Percentiles rank a stretch among this genome's conserved stretches.
These are phyloP conservation scores for Zostera marina DNA, from an alignment of 116 monocot genomes.

Conservation along the genomic window DNA sequence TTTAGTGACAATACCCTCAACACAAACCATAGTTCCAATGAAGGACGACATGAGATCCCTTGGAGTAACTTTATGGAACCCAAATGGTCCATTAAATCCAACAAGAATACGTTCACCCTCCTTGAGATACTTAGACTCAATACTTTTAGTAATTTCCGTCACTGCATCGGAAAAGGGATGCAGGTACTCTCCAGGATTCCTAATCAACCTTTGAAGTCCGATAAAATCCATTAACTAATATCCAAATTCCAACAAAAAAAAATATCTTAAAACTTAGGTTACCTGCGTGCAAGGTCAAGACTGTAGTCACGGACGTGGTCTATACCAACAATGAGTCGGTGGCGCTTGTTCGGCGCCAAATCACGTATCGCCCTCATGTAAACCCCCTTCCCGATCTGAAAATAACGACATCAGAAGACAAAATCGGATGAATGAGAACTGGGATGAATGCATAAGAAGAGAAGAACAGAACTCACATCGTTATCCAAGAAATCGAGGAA, in stretches of 20 bases:
- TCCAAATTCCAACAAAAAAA: neutral
- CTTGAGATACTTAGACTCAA: conserved; percentile 55
- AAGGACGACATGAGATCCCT: conserved; percentile 96
- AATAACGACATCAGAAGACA: neutral
- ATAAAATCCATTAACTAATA: neutral
- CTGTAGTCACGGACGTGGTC: conserved; percentile 80
- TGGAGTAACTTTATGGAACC: conserved; percentile 84
- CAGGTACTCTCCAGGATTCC: conserved; percentile 65
- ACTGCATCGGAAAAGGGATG: conserved; percentile 69
- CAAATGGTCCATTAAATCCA: conserved; percentile 78
- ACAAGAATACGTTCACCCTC: conserved; percentile 79
- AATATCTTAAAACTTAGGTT: neutral
- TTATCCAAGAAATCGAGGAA: conserved; percentile 81
- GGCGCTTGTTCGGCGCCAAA: conserved; percentile 58
- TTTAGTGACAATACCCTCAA: conserved; percentile 95
- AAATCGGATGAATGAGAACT: neutral
- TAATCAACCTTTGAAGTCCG: conserved; percentile 46
- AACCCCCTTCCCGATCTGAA: conserved; percentile 53
- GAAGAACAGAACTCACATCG: conserved; percentile 28
- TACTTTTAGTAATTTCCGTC: conserved; percentile 48
- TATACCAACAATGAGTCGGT: conserved; percentile 60
- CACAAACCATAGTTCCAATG: conserved; percentile 92
- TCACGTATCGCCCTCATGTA: conserved; percentile 66
- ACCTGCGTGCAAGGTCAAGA: conserved; percentile 81
- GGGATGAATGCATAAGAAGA: neutral